Conservation (phyloP, 371 early-diverging fungal genomes). For the Lichtheimia corymbifera region DNA sequence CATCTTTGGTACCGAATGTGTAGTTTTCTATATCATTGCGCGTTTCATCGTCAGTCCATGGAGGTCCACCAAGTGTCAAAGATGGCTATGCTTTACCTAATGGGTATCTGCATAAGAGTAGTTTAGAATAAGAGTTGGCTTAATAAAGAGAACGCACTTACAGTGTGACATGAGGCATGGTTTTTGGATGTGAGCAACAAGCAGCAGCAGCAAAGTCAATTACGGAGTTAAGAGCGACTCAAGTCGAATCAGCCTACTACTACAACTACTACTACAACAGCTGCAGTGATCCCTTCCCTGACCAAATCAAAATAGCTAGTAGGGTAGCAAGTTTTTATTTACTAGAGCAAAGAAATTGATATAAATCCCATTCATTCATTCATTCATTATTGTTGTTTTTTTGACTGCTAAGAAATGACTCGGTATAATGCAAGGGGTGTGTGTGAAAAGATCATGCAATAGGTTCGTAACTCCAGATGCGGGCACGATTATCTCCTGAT, state of each 20-base stretch:
- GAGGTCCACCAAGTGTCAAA: neutral
- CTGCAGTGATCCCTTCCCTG: neutral
- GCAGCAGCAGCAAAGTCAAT: neutral
- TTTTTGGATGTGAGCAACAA: neutral
- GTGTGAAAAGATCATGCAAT: slow-evolving; percentile 9
- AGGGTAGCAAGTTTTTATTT: too few relatives aligned
- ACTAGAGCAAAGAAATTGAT: neutral
- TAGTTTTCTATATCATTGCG: slow-evolving; percentile 32
- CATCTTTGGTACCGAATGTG: slow-evolving; percentile 74
- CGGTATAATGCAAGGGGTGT: neutral
- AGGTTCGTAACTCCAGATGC: slow-evolving; percentile 86
- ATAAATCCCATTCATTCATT: neutral
- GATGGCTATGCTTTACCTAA: slow-evolving; percentile 5
- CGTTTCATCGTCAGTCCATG: neutral
- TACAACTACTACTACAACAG: too few relatives aligned
- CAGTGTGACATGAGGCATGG: slow-evolving; percentile 29
- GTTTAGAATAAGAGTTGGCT: neutral
- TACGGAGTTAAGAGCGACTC: neutral
- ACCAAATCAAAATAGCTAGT: neutral
- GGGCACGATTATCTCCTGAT: slow-evolving; percentile 91
- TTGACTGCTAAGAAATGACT: neutral
- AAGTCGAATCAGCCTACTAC: too few relatives aligned
- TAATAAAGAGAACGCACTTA: slow-evolving; percentile 10
- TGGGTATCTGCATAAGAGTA: slow-evolving; percentile 9
- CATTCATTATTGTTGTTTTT: neutral